Base-by-base conservation (phyloP, 371 early-diverging fungal species). In the Choanephora cucurbitarum region DNA sequence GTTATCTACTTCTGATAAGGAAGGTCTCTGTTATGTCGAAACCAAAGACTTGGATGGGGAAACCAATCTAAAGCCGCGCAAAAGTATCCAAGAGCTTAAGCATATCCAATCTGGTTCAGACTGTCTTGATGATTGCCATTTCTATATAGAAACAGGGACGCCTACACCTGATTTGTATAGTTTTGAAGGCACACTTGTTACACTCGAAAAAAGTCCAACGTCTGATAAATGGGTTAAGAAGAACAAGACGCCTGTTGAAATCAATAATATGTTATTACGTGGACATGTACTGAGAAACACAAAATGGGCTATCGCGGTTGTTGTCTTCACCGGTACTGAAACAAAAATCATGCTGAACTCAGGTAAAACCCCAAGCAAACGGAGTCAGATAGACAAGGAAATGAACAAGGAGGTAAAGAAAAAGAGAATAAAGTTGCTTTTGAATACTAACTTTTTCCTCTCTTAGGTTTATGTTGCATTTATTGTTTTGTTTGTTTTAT, bases 1-100 rank as follows among this genome's bases (percentile, higher is more conserved):
- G 19, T 73, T 97, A 24, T 81, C 92, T 3, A 88, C 92, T 1
- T 86, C 90, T 7, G 89, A 92, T 46, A 73, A 72, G 44, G 56
- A 61, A n/a, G 87, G 85, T 2, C 59, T 86, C 13, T 93, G 92
- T 65, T 97, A 84, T 73, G 85, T 97, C 15, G 97, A 97, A 64
- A 97, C 97, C 5, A 92, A 91, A 61, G 93, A 94, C 68, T 67
- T 99, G 45, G 97, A 99, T 72, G 99, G 99, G 18, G 99, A 99
- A 71, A 93, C 94, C 17, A 96, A 97, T 64, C 75, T 97, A 17
- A 98, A 98, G 73, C 80, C 88, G 22, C 80, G 92, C 18, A 62
- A 71, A n/a, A 69, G 86, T 22, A 39, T 90, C n/a, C 73, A 73
- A 13, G 88, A 90, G 23, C 82, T 86, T 0, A 69, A 75, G 14